Conservation (phyloP, 441 rosid species). For the Monsonia emarginata region DNA sequence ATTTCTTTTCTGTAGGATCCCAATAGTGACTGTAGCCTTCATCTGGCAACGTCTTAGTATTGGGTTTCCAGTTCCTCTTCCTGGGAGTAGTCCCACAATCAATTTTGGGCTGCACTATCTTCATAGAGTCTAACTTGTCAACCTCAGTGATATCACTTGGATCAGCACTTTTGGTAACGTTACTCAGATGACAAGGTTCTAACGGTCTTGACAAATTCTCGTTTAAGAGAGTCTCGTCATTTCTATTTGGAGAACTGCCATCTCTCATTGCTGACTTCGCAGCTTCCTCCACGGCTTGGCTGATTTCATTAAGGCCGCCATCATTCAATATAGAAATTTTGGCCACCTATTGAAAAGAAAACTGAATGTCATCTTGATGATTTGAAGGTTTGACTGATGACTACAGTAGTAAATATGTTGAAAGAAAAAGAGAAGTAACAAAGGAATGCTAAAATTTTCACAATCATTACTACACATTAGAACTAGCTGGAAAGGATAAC, state of each 20-base stretch:
- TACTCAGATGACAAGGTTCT: conserved; percentile 16
- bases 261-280: conserved; percentile 18
- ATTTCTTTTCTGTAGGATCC: conserved; percentile 28
- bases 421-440: background rate
- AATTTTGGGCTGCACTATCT: conserved; percentile 23
- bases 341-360: conserved; percentile 24
- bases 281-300: conserved; percentile 20
- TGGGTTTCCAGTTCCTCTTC: conserved; percentile 60
- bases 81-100: conserved; percentile 28
- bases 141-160: conserved; percentile 13
- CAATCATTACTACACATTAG: no score
- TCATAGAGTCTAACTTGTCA: conserved; percentile 22
- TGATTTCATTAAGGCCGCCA: conserved; percentile 22
- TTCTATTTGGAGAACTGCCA: conserved; percentile 22
- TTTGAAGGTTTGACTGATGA: conserved; percentile 3
- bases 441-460: background rate
- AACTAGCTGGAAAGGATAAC: background rate
- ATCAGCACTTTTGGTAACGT: conserved; percentile 16
- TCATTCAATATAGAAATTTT: conserved; percentile 12
- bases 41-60: conserved; percentile 54
- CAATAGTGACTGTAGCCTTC: conserved; percentile 60
- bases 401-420: background rate
- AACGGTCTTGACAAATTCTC: conserved; percentile 19
- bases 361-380: conserved; percentile 3
- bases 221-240: conserved; percentile 8